These are phyloP conservation scores for Talaromyces amestolkiae DNA, from an alignment of 2,329 filamentous ascomycete genomes.

Conservation along the genomic window DNA sequence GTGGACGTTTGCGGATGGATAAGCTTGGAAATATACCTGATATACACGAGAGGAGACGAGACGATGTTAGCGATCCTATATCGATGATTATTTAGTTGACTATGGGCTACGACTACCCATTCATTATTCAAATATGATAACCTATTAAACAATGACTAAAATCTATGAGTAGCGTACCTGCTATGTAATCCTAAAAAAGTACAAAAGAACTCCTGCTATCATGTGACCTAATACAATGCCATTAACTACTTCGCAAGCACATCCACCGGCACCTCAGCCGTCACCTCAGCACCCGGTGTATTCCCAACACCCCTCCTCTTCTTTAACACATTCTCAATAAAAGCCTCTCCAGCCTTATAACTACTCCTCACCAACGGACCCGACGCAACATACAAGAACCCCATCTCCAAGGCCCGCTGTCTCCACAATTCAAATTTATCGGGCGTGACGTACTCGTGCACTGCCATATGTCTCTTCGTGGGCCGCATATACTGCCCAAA, in stretches of 20 bases:
- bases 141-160: not conserved
- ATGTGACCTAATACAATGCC: not conserved
- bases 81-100: not conserved
- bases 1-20: not conserved
- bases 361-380: constrained; percentile 90
- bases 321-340: constrained; percentile 96
- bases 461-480: constrained; percentile 95
- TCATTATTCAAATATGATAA: not conserved
- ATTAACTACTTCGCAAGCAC: not conserved
- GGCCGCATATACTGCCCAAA: constrained; percentile 99
- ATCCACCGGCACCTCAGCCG: constrained; percentile 21
- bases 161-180: not conserved
- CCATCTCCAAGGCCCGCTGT: constrained; percentile 84
- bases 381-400: constrained; percentile 93
- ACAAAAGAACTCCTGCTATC: not conserved
- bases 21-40: not conserved
- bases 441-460: constrained; percentile 91
- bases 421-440: constrained; percentile 90
- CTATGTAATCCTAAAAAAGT: not conserved
- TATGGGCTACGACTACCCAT: constrained; percentile 7
- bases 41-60: not conserved
- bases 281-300: constrained; percentile 21
- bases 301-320: constrained; percentile 56
- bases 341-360: constrained; percentile 97
- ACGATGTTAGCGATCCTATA: not conserved